Percentiles rank a stretch among this genome's conserved stretches.
Evolutionary conservation across 768 basidiomycete genomes (phyloP).

Genomic region (Naganishia friedmannii): DNA sequence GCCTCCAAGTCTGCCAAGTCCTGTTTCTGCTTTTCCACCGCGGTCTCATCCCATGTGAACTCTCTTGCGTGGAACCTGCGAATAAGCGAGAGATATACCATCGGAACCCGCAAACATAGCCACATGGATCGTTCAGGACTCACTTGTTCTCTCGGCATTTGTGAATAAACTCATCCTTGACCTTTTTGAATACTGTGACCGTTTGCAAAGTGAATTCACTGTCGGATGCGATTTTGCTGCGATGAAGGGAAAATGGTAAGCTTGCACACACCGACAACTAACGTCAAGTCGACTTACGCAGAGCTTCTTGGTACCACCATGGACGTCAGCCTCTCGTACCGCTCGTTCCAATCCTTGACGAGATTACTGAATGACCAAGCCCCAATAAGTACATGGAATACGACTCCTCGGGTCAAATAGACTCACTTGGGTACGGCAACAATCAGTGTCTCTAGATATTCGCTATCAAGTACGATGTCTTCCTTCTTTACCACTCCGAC

Average conservation of each 20-base stretch:
- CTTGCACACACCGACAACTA: not conserved
- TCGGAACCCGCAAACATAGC: not conserved
- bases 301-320: conserved; percentile 95
- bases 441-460: conserved; percentile 86
- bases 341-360: conserved; percentile 80
- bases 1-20: conserved; percentile 74
- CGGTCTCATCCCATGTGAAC: conserved; percentile 81
- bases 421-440: conserved; percentile 91
- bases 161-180: conserved; percentile 87
- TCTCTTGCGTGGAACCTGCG: conserved; percentile 88
- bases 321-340: conserved; percentile 78
- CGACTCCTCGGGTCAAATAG: not conserved
- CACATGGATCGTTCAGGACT: conserved; percentile 35
- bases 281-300: conserved; percentile 52
- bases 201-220: conserved; percentile 82
- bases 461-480: conserved; percentile 80
- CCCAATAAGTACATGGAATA: not conserved
- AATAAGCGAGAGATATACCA: not conserved
- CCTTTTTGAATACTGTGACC: conserved; percentile 83
- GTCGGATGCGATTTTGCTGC: conserved; percentile 73
- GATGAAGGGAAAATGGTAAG: conserved; percentile 14
- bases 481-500: conserved; percentile 77
- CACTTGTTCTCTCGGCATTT: conserved; percentile 94
- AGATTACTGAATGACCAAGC: conserved; percentile 51
- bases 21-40: conserved; percentile 71